Base-by-base conservation (phyloP, 2,329 filamentous ascomycete species). In the Nothomitra cinnamomea region DNA sequence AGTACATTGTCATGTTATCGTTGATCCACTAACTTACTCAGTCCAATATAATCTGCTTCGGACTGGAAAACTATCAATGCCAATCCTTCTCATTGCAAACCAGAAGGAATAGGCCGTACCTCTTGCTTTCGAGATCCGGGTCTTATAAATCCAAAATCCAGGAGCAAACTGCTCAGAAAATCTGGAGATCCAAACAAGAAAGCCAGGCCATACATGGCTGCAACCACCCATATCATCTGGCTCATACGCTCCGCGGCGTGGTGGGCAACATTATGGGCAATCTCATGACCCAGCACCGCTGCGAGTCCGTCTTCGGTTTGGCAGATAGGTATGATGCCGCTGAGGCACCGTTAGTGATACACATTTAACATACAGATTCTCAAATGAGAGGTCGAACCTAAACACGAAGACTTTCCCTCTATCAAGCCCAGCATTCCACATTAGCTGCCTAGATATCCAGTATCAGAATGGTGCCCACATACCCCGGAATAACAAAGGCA, bases 331-430 rank as follows among this genome's bases (percentile, higher is more conserved):
- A 82, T 60, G 8, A 82, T 79, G 1, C 79, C 79, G 1, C 76
- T 75, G 45, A 41, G 24, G 4, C 7, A 6, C 25, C 15, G 19
- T 49, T 10, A 49, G 45, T 35, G 24, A 19, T 10, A 4, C 10
- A 32, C 28, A 35, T 2, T 7, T 19, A 10, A n/a, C 19, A 17
- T 19, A 32, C 2, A 15, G n/a, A 22, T 5, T 6, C 8, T 2
- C 28, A 19, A 12, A 4, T 24, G 17, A 10, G 4, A 28, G 10
- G n/a, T 28, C 43, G 2, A 2, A 48, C 45, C 45, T 49, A 59
- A 79, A 80, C 1, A 82, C 78, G 58, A 82, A 82, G 1, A 82
- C 78, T 58, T 81, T 81, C 4, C 78, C 78, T 2, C 72, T 71
- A 53, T 48, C 24, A 4, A 41, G 24, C 3, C 12, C 17, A 42